phyloP scores from a whole-genome alignment of 2,329 filamentous ascomycete genomes.

The Trichoderma afroharzianum region DNA sequence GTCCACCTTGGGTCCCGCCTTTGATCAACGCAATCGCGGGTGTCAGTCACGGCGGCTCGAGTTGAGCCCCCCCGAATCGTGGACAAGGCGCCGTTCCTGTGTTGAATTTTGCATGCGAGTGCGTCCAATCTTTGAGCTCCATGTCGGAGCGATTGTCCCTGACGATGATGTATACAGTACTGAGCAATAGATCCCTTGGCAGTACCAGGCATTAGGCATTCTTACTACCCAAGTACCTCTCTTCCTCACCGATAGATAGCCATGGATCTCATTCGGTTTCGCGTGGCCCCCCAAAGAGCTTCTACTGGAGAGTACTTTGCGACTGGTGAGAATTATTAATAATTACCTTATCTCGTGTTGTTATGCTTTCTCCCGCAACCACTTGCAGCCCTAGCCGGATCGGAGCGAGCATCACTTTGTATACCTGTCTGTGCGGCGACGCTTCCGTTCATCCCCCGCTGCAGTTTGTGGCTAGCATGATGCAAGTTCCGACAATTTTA shows the following conservation, averaged over 20 bases:
- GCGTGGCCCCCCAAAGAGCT: not conserved
- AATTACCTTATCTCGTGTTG: conserved; percentile 1
- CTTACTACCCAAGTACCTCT: not conserved
- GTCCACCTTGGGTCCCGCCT: conserved; percentile 3
- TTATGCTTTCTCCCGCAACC: not conserved
- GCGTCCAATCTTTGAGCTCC: not conserved
- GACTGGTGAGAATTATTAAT: not conserved
- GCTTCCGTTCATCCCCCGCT: not conserved
- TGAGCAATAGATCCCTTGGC: not conserved
- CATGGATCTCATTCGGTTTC: not conserved
- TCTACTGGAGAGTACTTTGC: not conserved
- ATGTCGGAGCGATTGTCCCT: not conserved
- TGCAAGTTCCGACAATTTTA: not conserved
- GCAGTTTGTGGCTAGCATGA: conserved; percentile 7
- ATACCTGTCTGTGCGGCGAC: not conserved
- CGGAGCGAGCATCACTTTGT: not conserved
- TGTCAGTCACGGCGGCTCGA: not conserved
- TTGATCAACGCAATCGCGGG: not conserved
- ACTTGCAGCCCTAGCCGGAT: not conserved
- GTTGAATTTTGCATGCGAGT: not conserved
- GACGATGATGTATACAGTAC: not conserved
- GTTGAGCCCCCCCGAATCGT: not conserved
- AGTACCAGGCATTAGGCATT: not conserved
- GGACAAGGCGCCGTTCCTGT: not conserved
- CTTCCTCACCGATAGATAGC: not conserved